Conservation (phyloP, 495 filamentous ascomycete species). For the Aspergillus steynii region DNA sequence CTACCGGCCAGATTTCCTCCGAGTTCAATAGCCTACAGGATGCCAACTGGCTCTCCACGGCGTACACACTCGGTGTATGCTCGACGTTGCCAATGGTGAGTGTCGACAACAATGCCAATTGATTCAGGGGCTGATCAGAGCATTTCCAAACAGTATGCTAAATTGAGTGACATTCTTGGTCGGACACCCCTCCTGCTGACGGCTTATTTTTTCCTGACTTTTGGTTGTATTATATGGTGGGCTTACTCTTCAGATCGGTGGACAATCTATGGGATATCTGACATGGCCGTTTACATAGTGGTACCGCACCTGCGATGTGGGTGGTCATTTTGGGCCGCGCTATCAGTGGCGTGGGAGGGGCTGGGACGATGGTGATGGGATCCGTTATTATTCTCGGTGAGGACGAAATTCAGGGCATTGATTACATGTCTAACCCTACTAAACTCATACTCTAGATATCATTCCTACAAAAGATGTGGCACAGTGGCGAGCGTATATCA, state of each 20-base stretch:
- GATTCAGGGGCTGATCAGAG: not conserved
- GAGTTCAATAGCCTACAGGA: constrained; percentile 58
- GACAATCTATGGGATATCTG: too few species aligned
- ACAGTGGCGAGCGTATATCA: constrained; percentile 64
- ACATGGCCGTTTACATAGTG: too few species aligned
- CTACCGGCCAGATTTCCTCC: constrained; percentile 60
- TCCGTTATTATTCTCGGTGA: too few species aligned
- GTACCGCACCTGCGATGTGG: too few species aligned
- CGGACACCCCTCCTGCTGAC: constrained; percentile 34
- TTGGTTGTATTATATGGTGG: not conserved
- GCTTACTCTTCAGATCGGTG: not conserved
- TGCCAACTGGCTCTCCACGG: constrained; percentile 63
- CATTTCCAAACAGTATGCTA: constrained; percentile 31
- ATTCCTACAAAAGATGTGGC: constrained; percentile 61
- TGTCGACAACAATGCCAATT: not conserved
- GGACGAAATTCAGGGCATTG: too few species aligned
- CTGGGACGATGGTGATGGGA: too few species aligned
- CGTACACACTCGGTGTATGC: constrained; percentile 53
- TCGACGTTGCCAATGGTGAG: constrained; percentile 20
- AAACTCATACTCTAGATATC: constrained; percentile 42
- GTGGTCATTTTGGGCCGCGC: too few species aligned
- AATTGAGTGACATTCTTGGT: constrained; percentile 44
- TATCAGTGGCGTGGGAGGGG: too few species aligned
- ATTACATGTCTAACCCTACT: not conserved
- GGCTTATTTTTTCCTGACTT: not conserved